phyloP scores from a whole-genome alignment of 1,284 basidiomycete genomes.

The Ceratobasidium papillatum region DNA sequence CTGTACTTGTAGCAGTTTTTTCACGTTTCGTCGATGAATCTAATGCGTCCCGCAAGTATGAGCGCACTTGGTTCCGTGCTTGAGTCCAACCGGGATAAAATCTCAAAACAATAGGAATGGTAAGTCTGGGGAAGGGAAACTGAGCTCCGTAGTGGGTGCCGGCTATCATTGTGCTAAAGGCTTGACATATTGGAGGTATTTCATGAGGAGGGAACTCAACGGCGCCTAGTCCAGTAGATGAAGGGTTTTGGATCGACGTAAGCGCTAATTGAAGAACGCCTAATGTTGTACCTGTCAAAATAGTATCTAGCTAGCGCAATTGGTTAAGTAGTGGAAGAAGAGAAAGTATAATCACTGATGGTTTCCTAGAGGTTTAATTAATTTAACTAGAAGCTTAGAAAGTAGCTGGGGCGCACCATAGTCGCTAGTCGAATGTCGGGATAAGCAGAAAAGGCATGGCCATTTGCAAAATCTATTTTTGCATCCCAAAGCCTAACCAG shows the following conservation, averaged over 20 bases:
- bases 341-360: not conserved
- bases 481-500: constrained; percentile 14
- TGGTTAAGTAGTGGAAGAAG: not conserved
- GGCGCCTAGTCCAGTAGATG: not conserved
- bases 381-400: no score
- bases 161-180: not conserved
- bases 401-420: not conserved
- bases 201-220: not conserved
- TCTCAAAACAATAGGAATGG: not conserved
- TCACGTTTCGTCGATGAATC: not conserved
- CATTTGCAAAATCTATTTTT: not conserved
- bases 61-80: not conserved
- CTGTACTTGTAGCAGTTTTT: no score
- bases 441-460: not conserved
- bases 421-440: not conserved
- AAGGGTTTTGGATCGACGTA: not conserved
- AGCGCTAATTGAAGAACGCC: not conserved
- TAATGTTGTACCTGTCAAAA: not conserved
- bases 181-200: not conserved
- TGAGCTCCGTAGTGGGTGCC: not conserved
- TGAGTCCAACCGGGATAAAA: no score
- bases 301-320: not conserved
- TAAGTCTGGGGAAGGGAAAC: not conserved
- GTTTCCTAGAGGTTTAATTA: not conserved
- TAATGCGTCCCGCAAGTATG: not conserved